Evolutionary conservation across 768 basidiomycete species (phyloP), one percentile per base, ranked within the genome.

Genomic region (Rhodotorula sphaerocarpa): DNA sequence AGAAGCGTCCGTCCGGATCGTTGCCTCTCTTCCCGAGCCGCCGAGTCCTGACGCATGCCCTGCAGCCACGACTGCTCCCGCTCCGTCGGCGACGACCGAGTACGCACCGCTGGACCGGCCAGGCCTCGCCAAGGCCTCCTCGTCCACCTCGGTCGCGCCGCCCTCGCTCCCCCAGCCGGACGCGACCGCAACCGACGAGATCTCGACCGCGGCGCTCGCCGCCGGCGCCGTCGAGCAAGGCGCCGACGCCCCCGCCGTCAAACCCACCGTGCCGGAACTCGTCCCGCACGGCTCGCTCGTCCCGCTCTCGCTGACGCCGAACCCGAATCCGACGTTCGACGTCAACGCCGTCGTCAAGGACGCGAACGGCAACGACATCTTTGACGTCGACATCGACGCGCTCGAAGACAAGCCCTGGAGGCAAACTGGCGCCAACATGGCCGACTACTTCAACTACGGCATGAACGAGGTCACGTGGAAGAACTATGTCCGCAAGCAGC

Each of bases 381-480:
- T 75, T 70, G 58, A 75, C 73, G 39, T 71, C 57, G 70, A 72
- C 63, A 30, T 70, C 34, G 70, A 73, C 42, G 56, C 51, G n/a
- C 45, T 73, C 30, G 70, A 72, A 50, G 74, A 74, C 25, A 73
- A 75, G 50, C 73, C 73, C 7, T 99, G 95, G 95, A 79, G 95
- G 65, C 77, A 84, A 61, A 87, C 91, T 12, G 95, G 95, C 39
- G 85, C 88, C 7, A 90, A 95, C 78, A 80, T 95, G 64, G 86
- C 87, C 69, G 92, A 96, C 77, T 99, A 91, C 87, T 99, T 99
- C 77, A 97, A 99, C 76, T 97, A 95, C 70, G 95, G 95, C 1
- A 97, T 97, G 72, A 95, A 99, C 75, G 95, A 99, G 76, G 81
- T 88, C 21, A 87, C 87, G 39, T 99, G 91, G 90, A 88, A 90